Conservation (phyloP, 2,329 filamentous ascomycete genomes). For the Apiospora arundinis region DNA sequence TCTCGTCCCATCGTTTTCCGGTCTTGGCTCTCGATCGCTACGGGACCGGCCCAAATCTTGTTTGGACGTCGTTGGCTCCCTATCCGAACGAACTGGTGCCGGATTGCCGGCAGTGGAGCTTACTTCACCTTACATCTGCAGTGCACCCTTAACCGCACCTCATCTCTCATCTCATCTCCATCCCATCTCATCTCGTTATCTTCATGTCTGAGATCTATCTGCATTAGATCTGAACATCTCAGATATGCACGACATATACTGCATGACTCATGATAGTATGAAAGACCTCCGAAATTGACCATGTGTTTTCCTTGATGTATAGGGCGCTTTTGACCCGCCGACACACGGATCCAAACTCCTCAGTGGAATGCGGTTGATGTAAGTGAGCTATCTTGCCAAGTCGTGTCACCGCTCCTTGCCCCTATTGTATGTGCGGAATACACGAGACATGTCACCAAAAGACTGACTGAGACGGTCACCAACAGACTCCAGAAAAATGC, state of each 20-base stretch:
- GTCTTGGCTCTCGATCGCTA: conserved; percentile 13
- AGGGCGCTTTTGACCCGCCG: conserved; percentile 61
- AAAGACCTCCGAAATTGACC: not conserved
- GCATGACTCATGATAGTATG: not conserved
- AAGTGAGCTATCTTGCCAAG: conserved; percentile 38
- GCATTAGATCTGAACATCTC: not conserved
- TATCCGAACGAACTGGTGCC: conserved; percentile 5
- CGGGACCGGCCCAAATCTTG: conserved; percentile 13
- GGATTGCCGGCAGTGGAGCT: conserved; percentile 7
- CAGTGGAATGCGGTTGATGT: conserved; percentile 62
- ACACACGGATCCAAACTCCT: conserved; percentile 51
- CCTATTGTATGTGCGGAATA: not conserved
- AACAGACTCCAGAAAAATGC: conserved; percentile 62
- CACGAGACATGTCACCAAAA: not conserved
- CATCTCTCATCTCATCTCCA: not conserved
- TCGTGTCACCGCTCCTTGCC: not conserved
- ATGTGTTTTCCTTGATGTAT: conserved; percentile 2
- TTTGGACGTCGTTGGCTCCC: conserved; percentile 12
- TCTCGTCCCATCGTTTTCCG: conserved; percentile 4
- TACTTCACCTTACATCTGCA: not conserved
- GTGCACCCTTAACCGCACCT: not conserved
- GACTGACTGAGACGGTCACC: not conserved
- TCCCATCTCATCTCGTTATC: not conserved
- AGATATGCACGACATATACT: not conserved
- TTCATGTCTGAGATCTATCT: not conserved